Evolutionary conservation across 345 rosid genomes (phyloP).

Genomic region (Syzygium aqueum): DNA sequence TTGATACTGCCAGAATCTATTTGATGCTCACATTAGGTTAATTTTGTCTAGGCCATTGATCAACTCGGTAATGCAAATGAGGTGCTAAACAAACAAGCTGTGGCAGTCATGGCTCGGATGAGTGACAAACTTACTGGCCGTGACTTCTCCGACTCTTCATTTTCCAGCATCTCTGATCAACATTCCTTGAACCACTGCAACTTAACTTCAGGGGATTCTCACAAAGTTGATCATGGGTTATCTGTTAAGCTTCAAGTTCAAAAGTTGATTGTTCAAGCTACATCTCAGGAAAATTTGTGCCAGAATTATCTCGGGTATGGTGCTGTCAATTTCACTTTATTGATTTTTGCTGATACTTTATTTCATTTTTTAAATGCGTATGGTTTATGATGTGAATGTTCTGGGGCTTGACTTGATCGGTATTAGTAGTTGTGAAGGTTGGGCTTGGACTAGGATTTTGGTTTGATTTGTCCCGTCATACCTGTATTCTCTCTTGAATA

Average conservation of each 20-base stretch:
- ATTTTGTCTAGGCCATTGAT: conserved; percentile 63
- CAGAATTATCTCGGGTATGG: conserved; percentile 95
- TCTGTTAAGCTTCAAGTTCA: conserved; percentile 92
- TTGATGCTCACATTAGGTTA: conserved; percentile 1
- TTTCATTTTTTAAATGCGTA: not conserved
- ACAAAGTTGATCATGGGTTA: conserved; percentile 69
- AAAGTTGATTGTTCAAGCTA: conserved; percentile 81
- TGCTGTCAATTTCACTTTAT: not conserved
- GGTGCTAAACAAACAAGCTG: conserved; percentile 87
- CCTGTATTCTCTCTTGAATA: not conserved
- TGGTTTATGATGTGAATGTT: not conserved
- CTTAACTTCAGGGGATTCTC: conserved; percentile 70
- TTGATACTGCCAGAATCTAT: not conserved
- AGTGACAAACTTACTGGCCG: conserved; percentile 89
- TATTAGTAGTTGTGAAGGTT: not conserved
- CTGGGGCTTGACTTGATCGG: not conserved
- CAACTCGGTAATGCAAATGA: conserved; percentile 97
- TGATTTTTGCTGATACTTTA: not conserved
- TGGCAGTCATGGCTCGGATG: conserved; percentile 92
- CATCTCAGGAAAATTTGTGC: conserved; percentile 86
- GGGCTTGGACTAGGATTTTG: not conserved
- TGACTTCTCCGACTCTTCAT: conserved; percentile 50
- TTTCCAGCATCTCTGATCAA: conserved; percentile 34
- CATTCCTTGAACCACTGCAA: conserved; percentile 58
- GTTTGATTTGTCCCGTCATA: not conserved